A percentile compares a stretch with the other conserved stretches of the same genome.
These are phyloP conservation scores for Fusarium sp. DNA, from an alignment of 2,329 filamentous ascomycete species.

Conservation along the genomic window DNA sequence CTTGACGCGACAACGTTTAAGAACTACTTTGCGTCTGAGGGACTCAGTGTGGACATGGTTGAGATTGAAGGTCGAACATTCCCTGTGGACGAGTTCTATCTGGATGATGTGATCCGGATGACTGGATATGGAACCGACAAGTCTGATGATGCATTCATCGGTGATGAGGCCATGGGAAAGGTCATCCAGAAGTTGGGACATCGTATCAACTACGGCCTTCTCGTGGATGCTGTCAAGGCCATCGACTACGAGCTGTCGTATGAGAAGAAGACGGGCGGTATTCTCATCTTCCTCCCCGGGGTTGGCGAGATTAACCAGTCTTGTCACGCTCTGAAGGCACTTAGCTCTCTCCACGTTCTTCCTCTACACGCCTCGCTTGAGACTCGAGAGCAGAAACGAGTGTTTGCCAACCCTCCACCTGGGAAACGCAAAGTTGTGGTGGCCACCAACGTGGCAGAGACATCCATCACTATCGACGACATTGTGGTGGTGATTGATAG, in stretches of 20 bases:
- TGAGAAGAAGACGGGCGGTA: constrained; percentile 74
- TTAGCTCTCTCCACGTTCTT: constrained; percentile 73
- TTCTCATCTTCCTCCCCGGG: constrained; percentile 94
- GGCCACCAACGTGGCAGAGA: constrained; percentile 96
- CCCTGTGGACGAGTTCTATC: constrained; percentile 88
- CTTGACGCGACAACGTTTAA: constrained; percentile 77
- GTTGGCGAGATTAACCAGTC: constrained; percentile 89
- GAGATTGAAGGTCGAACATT: constrained; percentile 92
- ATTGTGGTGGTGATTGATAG: constrained; percentile 96
- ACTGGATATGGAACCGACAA: constrained; percentile 74
- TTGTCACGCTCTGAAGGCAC: constrained; percentile 73
- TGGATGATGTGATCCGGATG: constrained; percentile 83
- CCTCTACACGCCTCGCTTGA: constrained; percentile 92
- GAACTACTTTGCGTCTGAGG: constrained; percentile 72
- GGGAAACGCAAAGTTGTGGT: constrained; percentile 92
- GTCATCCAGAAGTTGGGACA: constrained; percentile 76
- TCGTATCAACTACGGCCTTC: constrained; percentile 89
- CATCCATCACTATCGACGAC: constrained; percentile 97
- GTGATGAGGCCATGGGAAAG: constrained; percentile 69
- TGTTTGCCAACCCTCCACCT: constrained; percentile 77
- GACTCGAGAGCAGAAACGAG: constrained; percentile 83
- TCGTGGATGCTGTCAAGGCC: constrained; percentile 77
- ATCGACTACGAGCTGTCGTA: constrained; percentile 78
- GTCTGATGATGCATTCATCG: constrained; percentile 55
- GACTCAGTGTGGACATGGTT: constrained; percentile 70